Conservation (phyloP, 768 basidiomycete genomes). For the Lanmaoa pseudosensibilis region DNA sequence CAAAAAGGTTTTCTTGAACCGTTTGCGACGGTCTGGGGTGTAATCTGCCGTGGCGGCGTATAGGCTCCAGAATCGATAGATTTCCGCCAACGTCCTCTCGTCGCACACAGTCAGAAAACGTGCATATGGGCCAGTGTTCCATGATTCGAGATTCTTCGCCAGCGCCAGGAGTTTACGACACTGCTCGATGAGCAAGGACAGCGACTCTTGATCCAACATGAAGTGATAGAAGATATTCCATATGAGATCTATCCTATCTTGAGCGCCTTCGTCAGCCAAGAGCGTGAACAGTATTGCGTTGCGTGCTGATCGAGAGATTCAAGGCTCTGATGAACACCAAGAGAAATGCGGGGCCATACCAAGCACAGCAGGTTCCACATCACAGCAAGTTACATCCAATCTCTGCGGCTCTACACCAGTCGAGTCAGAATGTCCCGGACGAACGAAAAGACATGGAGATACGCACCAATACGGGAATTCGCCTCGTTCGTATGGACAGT, state of each 20-base stretch:
- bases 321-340: not conserved
- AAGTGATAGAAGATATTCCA: conserved; percentile 37
- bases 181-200: conserved; percentile 27
- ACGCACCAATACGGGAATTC: conserved; percentile 9
- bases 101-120: conserved; percentile 26
- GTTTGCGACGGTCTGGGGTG: conserved; percentile 5
- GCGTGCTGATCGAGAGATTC: conserved; percentile 21
- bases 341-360: conserved; percentile 15
- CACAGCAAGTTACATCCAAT: conserved; percentile 32
- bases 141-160: conserved; percentile 19
- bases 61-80: conserved; percentile 23
- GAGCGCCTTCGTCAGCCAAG: conserved; percentile 24
- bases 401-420: conserved; percentile 22
- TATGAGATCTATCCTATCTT: conserved; percentile 15
- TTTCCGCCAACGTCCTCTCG: conserved; percentile 22
- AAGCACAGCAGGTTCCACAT: conserved; percentile 30
- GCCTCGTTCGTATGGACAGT: conserved; percentile 36
- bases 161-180: conserved; percentile 25
- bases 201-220: conserved; percentile 23
- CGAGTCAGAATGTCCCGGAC: not conserved
- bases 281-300: conserved; percentile 31
- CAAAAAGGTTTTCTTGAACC: conserved; percentile 17
- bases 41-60: conserved; percentile 18
- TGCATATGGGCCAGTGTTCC: conserved; percentile 30
- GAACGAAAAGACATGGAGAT: not conserved